Evolutionary conservation across 2,329 filamentous ascomycete species (phyloP).

Genomic region (Bisporella sp.): DNA sequence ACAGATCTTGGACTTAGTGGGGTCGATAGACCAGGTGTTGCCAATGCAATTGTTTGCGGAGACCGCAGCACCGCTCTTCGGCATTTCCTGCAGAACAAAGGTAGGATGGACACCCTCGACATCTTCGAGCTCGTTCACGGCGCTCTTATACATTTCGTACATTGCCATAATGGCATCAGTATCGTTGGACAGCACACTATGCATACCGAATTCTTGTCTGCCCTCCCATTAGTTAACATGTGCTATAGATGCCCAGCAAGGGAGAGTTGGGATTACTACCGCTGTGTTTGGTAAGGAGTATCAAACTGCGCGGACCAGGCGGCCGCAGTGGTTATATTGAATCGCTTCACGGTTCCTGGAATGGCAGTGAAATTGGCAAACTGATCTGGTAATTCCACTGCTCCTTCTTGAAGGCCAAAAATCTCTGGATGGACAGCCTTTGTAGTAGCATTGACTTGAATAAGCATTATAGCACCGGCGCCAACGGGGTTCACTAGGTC

Average conservation of each 20-base stretch:
- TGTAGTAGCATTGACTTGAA: conserved; percentile 10
- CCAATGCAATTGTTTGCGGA: conserved; percentile 31
- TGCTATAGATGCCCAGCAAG: too few species aligned
- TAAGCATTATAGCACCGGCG: conserved; percentile 7
- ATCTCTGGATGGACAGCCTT: conserved; percentile 1
- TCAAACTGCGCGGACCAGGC: conserved; percentile 7
- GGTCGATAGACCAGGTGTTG: conserved; percentile 26
- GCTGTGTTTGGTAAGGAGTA: conserved; percentile 9
- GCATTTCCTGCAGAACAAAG: conserved; percentile 28
- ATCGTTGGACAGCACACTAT: conserved; percentile 7
- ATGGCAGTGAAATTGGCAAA: conserved; percentile 13
- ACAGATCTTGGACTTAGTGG: background rate
- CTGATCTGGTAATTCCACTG: conserved; percentile 5
- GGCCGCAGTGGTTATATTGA: conserved; percentile 5
- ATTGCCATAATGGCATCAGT: conserved; percentile 25
- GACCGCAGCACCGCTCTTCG: conserved; percentile 22
- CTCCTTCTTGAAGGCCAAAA: conserved; percentile 11
- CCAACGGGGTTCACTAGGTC: conserved; percentile 4
- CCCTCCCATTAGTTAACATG: conserved; percentile 19
- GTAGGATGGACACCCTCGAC: conserved; percentile 32
- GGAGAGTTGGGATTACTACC: conserved; percentile 1
- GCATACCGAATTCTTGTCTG: conserved; percentile 17
- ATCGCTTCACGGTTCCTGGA: background rate
- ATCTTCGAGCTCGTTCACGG: conserved; percentile 28
- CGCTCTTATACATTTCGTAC: conserved; percentile 29